Base-by-base conservation (phyloP, 192 early-diverging fungal genomes). In the Rhizoclosmatium globosum region DNA sequence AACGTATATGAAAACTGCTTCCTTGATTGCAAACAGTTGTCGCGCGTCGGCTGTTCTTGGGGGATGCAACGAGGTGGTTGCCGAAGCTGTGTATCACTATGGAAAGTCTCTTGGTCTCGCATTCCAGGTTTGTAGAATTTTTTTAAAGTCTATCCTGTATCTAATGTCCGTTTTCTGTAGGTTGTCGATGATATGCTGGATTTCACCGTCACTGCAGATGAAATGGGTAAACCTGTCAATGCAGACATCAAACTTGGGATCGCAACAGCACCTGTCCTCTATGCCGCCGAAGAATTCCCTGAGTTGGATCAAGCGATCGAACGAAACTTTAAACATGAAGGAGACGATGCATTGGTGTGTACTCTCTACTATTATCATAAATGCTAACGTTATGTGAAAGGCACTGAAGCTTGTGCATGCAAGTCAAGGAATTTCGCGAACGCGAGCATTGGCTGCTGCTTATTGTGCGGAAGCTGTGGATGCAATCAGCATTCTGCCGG, bases 1-100 rank as follows among this genome's bases (percentile, higher is more conserved):
- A 83, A 96, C 93, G 1, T 99, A 97, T 71, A 86, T 97, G 83
- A 99, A 99, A 82, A 99, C 96, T 0, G 97, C 94, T 19, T 92
- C 92, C 77, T 85, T 99, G 81, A 96, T 99, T 59, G 96, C 96
- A 45, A 95, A 97, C 77, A 94, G 94, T 80, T 97, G 95, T 79
- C 88, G 91, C 21, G 92, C 94, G 3, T 90, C 96, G 39, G 93
- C 95, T 4, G 92, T 98, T 4, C 84, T 99, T 39, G 95, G 95
- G 68, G 94, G 94, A 42, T 86, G 89, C 42, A 86, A 91, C 2
- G 82, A 83, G 9, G 92, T 93, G 45, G 86, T 97, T 4, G 88
- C 88, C 48, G 92, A 96, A 64, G 89, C 92, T 38, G 93, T 94
- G 2, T 97, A 96, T 83, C 83, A 82, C n/a, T 99, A 95, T 82